phyloP scores from a whole-genome alignment of 176 grass and related monocot genomes.

The Musa beccarii region DNA sequence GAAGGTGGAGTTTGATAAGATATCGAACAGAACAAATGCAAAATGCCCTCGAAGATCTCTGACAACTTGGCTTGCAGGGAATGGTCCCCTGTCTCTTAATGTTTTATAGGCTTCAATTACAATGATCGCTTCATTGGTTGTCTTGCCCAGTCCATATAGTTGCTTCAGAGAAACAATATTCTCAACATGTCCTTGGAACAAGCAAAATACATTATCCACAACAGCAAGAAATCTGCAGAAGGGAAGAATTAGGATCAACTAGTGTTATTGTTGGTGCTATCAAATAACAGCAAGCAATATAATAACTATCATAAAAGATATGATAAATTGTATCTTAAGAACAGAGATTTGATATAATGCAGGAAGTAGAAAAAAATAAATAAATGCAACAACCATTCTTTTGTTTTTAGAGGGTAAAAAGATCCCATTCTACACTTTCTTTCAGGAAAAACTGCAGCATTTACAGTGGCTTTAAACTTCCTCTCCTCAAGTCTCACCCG shows the following conservation, averaged over 20 bases:
- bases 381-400: too few relatives aligned
- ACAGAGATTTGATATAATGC: too few relatives aligned
- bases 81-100: constrained; percentile 82
- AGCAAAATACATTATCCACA: constrained; percentile 51
- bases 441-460: too few relatives aligned
- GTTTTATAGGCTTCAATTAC: constrained; percentile 82
- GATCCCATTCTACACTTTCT: too few relatives aligned
- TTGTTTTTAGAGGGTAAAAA: too few relatives aligned
- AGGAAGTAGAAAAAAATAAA: too few relatives aligned
- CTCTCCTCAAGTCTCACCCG: too few relatives aligned
- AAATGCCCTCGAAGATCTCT: constrained; percentile 69
- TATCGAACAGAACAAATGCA: constrained; percentile 51
- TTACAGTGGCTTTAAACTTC: too few relatives aligned
- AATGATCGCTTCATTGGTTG: constrained; percentile 48
- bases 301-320: too few relatives aligned
- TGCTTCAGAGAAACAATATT: constrained; percentile 60
- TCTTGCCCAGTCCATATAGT: constrained; percentile 61
- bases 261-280: too few relatives aligned
- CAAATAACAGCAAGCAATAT: too few relatives aligned
- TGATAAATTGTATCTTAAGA: too few relatives aligned
- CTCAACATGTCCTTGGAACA: constrained; percentile 46
- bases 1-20: constrained; percentile 41
- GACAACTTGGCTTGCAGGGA: constrained; percentile 59
- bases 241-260: neutral
- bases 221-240: constrained; percentile 41